A percentile compares a stretch with the other conserved stretches of the same genome.
These are phyloP conservation scores for Pleurotus cornucopiae DNA, from an alignment of 768 basidiomycete genomes.

Conservation along the genomic window DNA sequence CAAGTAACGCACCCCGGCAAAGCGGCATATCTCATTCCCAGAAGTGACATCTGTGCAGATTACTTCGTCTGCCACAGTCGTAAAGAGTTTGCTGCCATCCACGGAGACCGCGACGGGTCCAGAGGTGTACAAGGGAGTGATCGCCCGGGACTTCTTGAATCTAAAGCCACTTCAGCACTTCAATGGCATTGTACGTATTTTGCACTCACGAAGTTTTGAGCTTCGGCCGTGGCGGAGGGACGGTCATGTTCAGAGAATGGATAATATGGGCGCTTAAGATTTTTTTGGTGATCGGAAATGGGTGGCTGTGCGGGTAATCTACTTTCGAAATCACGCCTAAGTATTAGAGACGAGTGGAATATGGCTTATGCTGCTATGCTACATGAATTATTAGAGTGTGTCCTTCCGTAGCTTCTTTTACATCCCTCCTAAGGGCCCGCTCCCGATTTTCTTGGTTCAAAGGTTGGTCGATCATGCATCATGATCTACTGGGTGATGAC, in stretches of 20 bases:
- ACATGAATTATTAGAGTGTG: not conserved
- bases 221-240: constrained; percentile 35
- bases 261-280: not conserved
- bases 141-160: constrained; percentile 69
- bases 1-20: constrained; percentile 68
- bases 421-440: too few relatives aligned
- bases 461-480: too few relatives aligned
- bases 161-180: constrained; percentile 32
- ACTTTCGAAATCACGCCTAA: too few relatives aligned
- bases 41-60: constrained; percentile 76
- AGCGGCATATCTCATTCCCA: constrained; percentile 74
- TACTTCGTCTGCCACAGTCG: constrained; percentile 84
- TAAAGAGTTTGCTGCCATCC: constrained; percentile 78
- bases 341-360: too few relatives aligned
- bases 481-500: too few relatives aligned
- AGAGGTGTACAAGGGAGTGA: constrained; percentile 82
- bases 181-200: not conserved
- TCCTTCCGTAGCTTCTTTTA: not conserved
- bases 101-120: constrained; percentile 79
- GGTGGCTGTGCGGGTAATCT: not conserved
- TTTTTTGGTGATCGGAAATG: not conserved
- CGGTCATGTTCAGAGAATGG: constrained; percentile 23
- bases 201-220: constrained; percentile 58
- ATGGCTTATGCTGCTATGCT: constrained; percentile 11
- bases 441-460: too few relatives aligned